These are phyloP conservation scores for Pyrrhoderma noxium DNA, from an alignment of 1,284 basidiomycete genomes.

Conservation along the genomic window DNA sequence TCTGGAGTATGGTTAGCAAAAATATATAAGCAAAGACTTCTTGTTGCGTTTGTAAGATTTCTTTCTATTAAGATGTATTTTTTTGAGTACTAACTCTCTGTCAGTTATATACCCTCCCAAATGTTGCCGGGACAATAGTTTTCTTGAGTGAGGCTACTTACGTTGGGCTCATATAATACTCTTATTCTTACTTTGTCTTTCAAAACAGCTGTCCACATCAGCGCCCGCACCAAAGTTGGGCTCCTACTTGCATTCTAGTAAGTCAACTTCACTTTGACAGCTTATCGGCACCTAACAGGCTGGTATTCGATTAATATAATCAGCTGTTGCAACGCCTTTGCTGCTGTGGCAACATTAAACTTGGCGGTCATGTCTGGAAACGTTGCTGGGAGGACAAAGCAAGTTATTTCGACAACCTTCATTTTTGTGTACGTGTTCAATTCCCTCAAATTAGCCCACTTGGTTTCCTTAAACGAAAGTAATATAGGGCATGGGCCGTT, in stretches of 20 bases:
- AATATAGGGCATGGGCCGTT: slow-evolving; percentile 23
- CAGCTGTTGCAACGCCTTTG: slow-evolving; percentile 16
- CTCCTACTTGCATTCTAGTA: slow-evolving; percentile 45
- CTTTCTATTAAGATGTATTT: neutral
- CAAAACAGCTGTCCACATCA: slow-evolving; percentile 32
- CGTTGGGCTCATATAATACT: neutral
- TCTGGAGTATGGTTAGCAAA: slow-evolving; percentile 39
- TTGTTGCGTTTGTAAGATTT: slow-evolving; percentile 36
- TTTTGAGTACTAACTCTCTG: neutral
- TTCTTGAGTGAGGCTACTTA: slow-evolving; percentile 37
- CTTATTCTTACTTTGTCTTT: neutral
- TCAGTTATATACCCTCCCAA: slow-evolving; percentile 42
- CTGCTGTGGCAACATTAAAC: slow-evolving; percentile 28
- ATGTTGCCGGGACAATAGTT: slow-evolving; percentile 42
- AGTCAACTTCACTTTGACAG: slow-evolving; percentile 19
- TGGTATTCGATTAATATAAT: neutral
- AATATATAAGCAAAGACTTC: slow-evolving; percentile 36
- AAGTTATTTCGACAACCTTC: slow-evolving; percentile 38
- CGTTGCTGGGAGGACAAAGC: slow-evolving; percentile 41
- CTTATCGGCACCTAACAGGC: neutral
- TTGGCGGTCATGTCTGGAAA: slow-evolving; percentile 42
- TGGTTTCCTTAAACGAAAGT: slow-evolving; percentile 34
- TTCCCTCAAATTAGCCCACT: neutral
- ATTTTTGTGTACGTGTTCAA: slow-evolving; percentile 34
- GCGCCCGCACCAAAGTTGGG: slow-evolving; percentile 38